Percentiles rank a stretch among this genome's conserved stretches.
phyloP scores from a whole-genome alignment of 2,329 filamentous ascomycete genomes.

The Albifimbria verrucaria region DNA sequence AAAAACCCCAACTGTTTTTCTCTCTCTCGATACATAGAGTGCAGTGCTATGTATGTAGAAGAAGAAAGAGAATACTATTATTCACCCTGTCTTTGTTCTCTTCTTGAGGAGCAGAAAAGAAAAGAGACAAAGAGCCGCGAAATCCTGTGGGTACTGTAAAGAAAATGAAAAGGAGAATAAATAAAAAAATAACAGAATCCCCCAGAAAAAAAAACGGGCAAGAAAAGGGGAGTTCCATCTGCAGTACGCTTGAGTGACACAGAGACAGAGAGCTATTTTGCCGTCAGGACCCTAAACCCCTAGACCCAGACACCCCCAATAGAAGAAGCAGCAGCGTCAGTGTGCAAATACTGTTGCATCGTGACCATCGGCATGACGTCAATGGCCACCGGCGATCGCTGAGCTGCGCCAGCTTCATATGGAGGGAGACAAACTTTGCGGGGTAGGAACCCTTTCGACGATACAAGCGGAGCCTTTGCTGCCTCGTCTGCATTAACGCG shows the following conservation, averaged over 20 bases:
- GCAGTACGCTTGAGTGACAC: neutral
- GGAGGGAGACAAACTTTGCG: constrained; percentile 19
- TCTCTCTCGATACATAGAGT: too few species aligned
- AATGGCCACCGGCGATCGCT: constrained; percentile 17
- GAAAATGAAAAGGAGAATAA: too few species aligned
- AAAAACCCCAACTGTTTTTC: too few species aligned
- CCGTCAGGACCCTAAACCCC: too few species aligned
- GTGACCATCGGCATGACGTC: constrained; percentile 26
- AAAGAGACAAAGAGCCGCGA: too few species aligned
- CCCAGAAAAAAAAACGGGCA: neutral
- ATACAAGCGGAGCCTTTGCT: constrained; percentile 2
- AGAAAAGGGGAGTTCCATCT: neutral
- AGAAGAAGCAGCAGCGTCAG: neutral
- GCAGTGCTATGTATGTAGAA: too few species aligned
- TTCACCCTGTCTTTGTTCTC: too few species aligned
- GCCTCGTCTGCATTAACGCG: too few species aligned
- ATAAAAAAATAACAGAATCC: too few species aligned
- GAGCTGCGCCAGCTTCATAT: constrained; percentile 12
- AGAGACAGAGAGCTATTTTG: neutral
- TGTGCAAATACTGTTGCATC: constrained; percentile 7
- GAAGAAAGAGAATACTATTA: too few species aligned
- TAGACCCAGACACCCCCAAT: neutral
- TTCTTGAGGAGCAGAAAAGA: too few species aligned
- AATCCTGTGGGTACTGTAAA: too few species aligned
- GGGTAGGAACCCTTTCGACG: constrained; percentile 16